Base-by-base conservation (phyloP, 352 stramenopile species). In the Pythium angustatum region DNA sequence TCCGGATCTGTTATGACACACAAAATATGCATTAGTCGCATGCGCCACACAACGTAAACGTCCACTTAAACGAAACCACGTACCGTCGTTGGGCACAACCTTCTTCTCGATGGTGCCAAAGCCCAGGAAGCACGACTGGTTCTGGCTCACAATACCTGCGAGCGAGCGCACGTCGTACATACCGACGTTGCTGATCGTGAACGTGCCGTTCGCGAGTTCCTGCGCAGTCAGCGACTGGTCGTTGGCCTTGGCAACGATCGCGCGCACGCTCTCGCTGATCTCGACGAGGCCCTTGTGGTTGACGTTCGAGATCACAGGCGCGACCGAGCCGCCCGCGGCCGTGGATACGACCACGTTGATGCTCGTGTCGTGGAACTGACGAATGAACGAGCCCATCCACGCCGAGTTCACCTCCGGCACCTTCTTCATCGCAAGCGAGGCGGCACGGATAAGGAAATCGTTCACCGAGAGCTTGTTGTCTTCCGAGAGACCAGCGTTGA, bases 361-460 rank as follows among this genome's bases (percentile, higher is more conserved):
- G 85, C 98, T 97, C 30, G 97, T 83, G 49, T 94, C 88, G 65
- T 98, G 84, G 77, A 97, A 99, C 64, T 98, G 85, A 49, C 97
- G 90, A 53, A 99, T 96, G 64, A 98, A 97, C 62, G 79, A 91
- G 68, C 86, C 81, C 67, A 90, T 85, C 82, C 81, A 95, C 62
- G 76, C 78, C 65, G 73, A 98, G 78, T 94, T 94, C 52, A 85
- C 91, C 65, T 98, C 90, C 6, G 97, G 97, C 43, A 99, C 91
- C 78, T 99, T 97, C 62, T 95, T 85, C 66, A 99, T 94, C 12
- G 97, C 96, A 47, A 99, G 79, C 40, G 97, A 97, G 17, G 85
- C 94, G 30, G 94, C 94, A 57, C 96, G 96, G 64, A 99, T 96
- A 54, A 99, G 86, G 66, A 99, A 92, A 74, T 99, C 97, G 77